Evolutionary conservation across 192 early-diverging fungal species (phyloP).

Genomic region (Pilobolus umbonatus): DNA sequence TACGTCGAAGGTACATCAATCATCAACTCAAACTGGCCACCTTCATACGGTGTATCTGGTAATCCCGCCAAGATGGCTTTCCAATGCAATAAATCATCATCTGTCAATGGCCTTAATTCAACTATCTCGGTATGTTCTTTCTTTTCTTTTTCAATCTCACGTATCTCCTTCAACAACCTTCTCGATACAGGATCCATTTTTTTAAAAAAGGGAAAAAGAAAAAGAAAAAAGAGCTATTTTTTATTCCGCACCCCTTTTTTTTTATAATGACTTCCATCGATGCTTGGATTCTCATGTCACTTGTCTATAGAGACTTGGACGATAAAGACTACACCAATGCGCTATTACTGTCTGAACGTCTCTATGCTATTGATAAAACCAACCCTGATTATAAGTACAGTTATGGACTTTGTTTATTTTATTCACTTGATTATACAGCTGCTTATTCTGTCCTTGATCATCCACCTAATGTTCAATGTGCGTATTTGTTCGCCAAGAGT

Average conservation of each 20-base stretch:
- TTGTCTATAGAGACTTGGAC: conserved; percentile 22
- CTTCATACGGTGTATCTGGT: conserved; percentile 67
- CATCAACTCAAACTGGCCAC: conserved; percentile 64
- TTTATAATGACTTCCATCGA: conserved; percentile 15
- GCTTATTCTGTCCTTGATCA: conserved; percentile 8
- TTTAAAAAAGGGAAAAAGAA: not conserved
- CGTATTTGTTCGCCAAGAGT: conserved; percentile 23
- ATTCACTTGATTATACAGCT: conserved; percentile 15
- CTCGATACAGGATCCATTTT: conserved; percentile 50
- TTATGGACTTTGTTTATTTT: conserved; percentile 24
- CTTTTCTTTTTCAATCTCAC: conserved; percentile 49
- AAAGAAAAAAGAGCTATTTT: conserved; percentile 9
- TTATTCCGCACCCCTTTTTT: too few relatives aligned
- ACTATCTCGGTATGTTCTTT: conserved; percentile 49
- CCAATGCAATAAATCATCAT: conserved; percentile 72
- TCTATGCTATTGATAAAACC: conserved; percentile 25
- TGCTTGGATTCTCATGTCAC: conserved; percentile 21
- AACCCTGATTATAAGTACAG: conserved; percentile 20
- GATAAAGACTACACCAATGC: conserved; percentile 21
- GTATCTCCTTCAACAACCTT: conserved; percentile 58
- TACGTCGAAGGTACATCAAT: conserved; percentile 70
- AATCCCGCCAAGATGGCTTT: conserved; percentile 60
- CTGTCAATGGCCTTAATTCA: conserved; percentile 54
- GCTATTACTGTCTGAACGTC: conserved; percentile 19
- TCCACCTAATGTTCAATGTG: conserved; percentile 6